Evolutionary conservation across 1,284 basidiomycete genomes (phyloP).

Genomic region (Inonotus hispidus): DNA sequence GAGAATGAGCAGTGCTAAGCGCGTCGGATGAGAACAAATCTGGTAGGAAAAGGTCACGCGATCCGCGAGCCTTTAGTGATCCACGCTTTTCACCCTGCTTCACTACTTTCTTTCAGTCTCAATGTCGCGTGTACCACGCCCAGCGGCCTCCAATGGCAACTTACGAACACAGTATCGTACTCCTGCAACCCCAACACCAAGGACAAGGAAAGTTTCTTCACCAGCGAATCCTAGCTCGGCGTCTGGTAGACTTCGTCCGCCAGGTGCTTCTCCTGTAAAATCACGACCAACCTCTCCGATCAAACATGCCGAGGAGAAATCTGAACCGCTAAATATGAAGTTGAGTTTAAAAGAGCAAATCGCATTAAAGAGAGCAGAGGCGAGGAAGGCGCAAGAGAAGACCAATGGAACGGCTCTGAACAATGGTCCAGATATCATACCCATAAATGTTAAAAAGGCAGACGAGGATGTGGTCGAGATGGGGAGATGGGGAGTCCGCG

Average conservation of each 20-base stretch:
- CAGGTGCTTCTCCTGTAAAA: neutral
- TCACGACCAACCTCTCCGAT: neutral
- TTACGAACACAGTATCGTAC: conserved; percentile 3
- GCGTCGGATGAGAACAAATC: too few relatives aligned
- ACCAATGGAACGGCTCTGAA: conserved; percentile 25
- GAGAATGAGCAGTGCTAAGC: neutral
- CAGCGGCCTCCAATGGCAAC: conserved; percentile 2
- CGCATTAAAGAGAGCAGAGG: conserved; percentile 67
- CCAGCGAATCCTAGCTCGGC: neutral
- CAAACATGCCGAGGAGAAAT: conserved; percentile 2
- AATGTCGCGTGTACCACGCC: conserved; percentile 17
- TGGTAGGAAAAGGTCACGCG: neutral
- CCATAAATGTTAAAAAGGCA: conserved; percentile 25
- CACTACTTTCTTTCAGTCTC: neutral
- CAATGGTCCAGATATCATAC: conserved; percentile 44
- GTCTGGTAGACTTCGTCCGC: neutral
- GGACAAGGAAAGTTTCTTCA: neutral
- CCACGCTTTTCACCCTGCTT: neutral
- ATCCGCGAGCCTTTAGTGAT: neutral
- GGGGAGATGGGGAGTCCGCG: conserved; percentile 63
- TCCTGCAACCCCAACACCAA: neutral
- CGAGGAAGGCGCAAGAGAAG: conserved; percentile 45
- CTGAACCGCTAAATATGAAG: conserved; percentile 3
- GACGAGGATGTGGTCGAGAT: conserved; percentile 51
- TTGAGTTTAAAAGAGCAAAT: conserved; percentile 69